phyloP scores from a whole-genome alignment of 192 early-diverging fungal genomes.

The Martensiomyces pterosporus region DNA sequence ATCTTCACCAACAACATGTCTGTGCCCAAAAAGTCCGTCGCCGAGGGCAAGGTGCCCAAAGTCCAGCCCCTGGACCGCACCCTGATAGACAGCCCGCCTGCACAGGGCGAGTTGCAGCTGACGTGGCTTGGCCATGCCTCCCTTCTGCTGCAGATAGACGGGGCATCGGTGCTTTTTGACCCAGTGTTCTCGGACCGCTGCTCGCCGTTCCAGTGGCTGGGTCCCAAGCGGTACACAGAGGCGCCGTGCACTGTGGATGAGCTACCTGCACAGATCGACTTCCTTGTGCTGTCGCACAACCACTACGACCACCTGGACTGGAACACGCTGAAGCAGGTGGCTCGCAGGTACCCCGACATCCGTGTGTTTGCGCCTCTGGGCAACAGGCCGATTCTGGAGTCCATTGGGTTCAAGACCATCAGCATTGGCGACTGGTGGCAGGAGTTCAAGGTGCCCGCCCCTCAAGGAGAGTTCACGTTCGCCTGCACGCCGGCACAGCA shows the following conservation, averaged over 20 bases:
- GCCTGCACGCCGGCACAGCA: conserved; percentile 68
- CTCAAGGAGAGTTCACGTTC: conserved; percentile 48
- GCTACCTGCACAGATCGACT: conserved; percentile 66
- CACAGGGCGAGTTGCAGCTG: conserved; percentile 14
- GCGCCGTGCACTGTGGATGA: conserved; percentile 63
- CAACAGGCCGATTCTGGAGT: conserved; percentile 61
- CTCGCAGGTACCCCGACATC: conserved; percentile 37
- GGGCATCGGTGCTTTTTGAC: conserved; percentile 69
- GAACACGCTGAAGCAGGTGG: conserved; percentile 57
- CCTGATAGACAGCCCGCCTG: conserved; percentile 10
- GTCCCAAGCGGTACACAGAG: conserved; percentile 63
- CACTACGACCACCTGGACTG: conserved; percentile 87
- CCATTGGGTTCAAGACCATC: conserved; percentile 54
- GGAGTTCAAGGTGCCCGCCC: conserved; percentile 30
- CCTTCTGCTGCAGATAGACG: conserved; percentile 60
- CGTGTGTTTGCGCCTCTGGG: conserved; percentile 76
- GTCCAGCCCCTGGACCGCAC: conserved; percentile 26
- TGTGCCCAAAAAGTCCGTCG: conserved; percentile 10
- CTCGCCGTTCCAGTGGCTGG: conserved; percentile 63
- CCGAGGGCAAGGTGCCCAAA: conserved; percentile 23
- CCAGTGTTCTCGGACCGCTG: conserved; percentile 72
- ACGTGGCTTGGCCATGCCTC: conserved; percentile 67
- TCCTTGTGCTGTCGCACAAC: conserved; percentile 77
- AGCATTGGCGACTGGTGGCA: conserved; percentile 79
- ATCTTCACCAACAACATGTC: conserved; percentile 8